Conservation (phyloP, 768 basidiomycete species). For the Leccinum rimulosum region DNA sequence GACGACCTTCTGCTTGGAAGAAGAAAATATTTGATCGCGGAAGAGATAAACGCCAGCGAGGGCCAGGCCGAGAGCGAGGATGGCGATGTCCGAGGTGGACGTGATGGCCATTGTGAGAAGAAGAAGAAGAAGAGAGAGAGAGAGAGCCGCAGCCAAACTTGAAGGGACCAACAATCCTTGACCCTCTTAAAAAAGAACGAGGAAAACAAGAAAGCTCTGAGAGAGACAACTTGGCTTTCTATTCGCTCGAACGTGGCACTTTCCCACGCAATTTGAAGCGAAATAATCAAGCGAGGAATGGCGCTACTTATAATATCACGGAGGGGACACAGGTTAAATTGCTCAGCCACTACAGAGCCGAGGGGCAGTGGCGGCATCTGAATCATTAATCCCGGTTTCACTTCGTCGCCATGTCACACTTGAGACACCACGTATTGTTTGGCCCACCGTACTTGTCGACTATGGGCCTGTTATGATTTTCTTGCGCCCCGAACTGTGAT, state of each 20-base stretch:
- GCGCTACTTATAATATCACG: no score
- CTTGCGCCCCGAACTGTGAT: no score
- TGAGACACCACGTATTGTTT: neutral
- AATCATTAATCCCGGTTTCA: no score
- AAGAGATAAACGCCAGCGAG: constrained; percentile 81
- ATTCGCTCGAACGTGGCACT: constrained; percentile 38
- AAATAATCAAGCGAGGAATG: no score
- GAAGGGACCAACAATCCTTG: neutral
- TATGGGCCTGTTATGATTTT: no score
- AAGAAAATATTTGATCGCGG: constrained; percentile 72
- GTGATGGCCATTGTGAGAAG: constrained; percentile 50
- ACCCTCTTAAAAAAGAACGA: constrained; percentile 1
- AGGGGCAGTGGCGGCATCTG: no score
- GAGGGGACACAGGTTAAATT: no score
- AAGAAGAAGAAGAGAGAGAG: neutral
- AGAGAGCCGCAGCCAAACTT: neutral
- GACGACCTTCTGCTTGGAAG: constrained; percentile 59
- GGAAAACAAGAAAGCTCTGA: constrained; percentile 16
- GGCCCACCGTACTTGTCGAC: no score
- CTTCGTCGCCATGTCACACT: no score
- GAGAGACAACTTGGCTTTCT: neutral
- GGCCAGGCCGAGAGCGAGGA: constrained; percentile 71
- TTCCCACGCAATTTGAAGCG: constrained; percentile 32
- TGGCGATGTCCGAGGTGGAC: constrained; percentile 67
- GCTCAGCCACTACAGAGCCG: no score